Percentiles rank a stretch among this genome's conserved stretches.
phyloP scores from a whole-genome alignment of 495 filamentous ascomycete genomes.

The Penicillium canescens region DNA sequence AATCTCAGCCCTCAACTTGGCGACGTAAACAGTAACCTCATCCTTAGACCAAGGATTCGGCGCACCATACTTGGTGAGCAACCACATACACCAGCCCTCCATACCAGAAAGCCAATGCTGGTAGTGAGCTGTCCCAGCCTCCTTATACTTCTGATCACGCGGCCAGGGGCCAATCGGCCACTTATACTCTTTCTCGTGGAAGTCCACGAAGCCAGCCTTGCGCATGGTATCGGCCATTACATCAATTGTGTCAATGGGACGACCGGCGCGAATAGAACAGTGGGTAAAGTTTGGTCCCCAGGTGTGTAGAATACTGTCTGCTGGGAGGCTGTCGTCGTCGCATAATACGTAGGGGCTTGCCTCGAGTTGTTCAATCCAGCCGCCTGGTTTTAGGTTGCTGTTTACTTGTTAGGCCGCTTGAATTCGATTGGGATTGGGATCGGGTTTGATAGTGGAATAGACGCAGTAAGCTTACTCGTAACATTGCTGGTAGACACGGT shows the following conservation, averaged over 20 bases:
- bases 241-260: background rate
- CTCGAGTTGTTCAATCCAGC: conserved; percentile 56
- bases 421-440: too few relatives aligned
- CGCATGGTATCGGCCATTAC: conserved; percentile 17
- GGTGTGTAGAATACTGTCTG: conserved; percentile 23
- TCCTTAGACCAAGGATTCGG: conserved; percentile 13
- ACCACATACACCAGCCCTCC: conserved; percentile 16
- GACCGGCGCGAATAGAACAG: conserved; percentile 2
- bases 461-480: conserved; percentile 12
- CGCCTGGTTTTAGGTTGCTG: conserved; percentile 42
- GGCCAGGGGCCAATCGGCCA: conserved; percentile 24
- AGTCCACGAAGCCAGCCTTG: conserved; percentile 34
- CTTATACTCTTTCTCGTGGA: conserved; percentile 10
- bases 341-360: conserved; percentile 28
- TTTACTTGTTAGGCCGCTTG: background rate
- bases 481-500: conserved; percentile 25
- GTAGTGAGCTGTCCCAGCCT: conserved; percentile 10
- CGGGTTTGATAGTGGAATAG: background rate
- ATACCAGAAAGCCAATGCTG: conserved; percentile 16
- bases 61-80: conserved; percentile 8
- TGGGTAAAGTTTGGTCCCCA: conserved; percentile 13
- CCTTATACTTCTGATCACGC: conserved; percentile 8
- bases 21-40: conserved; percentile 12
- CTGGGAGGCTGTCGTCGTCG: conserved; percentile 41
- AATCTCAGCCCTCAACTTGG: conserved; percentile 8